Conservation (phyloP, 768 basidiomycete species). For the Lactarius evosmus region DNA sequence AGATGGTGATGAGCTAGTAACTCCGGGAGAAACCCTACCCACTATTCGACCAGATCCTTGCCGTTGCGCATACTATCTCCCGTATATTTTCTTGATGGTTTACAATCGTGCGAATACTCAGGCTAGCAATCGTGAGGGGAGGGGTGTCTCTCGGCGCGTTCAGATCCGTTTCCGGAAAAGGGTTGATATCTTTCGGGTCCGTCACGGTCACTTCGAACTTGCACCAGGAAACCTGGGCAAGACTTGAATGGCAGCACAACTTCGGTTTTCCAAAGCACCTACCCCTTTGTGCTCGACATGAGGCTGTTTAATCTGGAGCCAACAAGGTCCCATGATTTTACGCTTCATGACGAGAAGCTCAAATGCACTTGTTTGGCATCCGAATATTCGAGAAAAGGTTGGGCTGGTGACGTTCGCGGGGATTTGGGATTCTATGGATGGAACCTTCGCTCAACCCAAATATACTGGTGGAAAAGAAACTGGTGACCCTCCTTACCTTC, state of each 20-base stretch:
- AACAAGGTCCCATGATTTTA: constrained; percentile 99
- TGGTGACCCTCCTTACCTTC: constrained; percentile 47
- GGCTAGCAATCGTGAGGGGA: constrained; percentile 85
- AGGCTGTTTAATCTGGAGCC: constrained; percentile 82
- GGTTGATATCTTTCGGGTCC: constrained; percentile 86
- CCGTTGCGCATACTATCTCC: constrained; percentile 86
- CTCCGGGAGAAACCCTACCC: constrained; percentile 27
- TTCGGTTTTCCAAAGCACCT: constrained; percentile 32
- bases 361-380: constrained; percentile 89
- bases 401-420: constrained; percentile 71
- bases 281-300: constrained; percentile 78
- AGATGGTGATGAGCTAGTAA: neutral
- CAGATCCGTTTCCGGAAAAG: constrained; percentile 69
- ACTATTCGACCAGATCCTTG: constrained; percentile 80
- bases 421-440: constrained; percentile 61
- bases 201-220: constrained; percentile 83
- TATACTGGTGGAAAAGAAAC: neutral
- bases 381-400: constrained; percentile 85
- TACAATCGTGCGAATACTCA: constrained; percentile 85
- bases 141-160: constrained; percentile 76
- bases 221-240: constrained; percentile 87
- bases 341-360: constrained; percentile 91
- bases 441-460: neutral
- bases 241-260: neutral
- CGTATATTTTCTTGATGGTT: constrained; percentile 92